Base-by-base conservation (phyloP, 148 eudicot species). In the Salicornia ramosissima region DNA sequence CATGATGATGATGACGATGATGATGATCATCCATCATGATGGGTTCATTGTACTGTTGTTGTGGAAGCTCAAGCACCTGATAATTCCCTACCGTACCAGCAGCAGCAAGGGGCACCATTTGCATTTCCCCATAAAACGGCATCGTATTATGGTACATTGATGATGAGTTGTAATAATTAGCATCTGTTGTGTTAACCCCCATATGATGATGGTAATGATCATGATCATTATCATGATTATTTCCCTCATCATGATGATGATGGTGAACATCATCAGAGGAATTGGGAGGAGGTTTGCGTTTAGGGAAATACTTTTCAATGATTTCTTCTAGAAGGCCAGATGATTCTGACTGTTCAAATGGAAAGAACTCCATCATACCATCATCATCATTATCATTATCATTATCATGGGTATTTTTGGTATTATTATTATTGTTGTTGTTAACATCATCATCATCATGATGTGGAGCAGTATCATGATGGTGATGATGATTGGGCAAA, bases 291-390 rank as follows among this genome's bases (percentile, higher is more conserved):
- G 49, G 26, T 64, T 73, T 19, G 8, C 1, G 29, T 64, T 73
- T 78, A 64, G 81, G 81, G 53, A 78, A 64, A 36, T 68, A 78
- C 30, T 78, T 78, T 70, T 78, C 77, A 2, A 78, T 69, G 21
- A 78, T 74, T 33, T 73, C 77, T 25, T 78, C 81, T 16, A 78
- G 30, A 19, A 78, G 74, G 22, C 81, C 81, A 0, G 81, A 78
- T 1, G 70, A 56, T 49, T 64, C 62, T 10, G 81, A 78, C 10
- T 34, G 42, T 28, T 78, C 61, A 18, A 47, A 61, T 53, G 77
- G 45, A 24, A 78, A 68, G 28, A 78, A 61, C 4, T 68, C 80
- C 57, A 49, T 52, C 18, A 36, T 10, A 12, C 12, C 11, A 67
- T 58, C 71, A 46, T 15, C 53, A 76, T 47, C n/a, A 19, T 25